Evolutionary conservation across 345 rosid genomes (phyloP).

Genomic region (Arabidopsis thaliana): DNA sequence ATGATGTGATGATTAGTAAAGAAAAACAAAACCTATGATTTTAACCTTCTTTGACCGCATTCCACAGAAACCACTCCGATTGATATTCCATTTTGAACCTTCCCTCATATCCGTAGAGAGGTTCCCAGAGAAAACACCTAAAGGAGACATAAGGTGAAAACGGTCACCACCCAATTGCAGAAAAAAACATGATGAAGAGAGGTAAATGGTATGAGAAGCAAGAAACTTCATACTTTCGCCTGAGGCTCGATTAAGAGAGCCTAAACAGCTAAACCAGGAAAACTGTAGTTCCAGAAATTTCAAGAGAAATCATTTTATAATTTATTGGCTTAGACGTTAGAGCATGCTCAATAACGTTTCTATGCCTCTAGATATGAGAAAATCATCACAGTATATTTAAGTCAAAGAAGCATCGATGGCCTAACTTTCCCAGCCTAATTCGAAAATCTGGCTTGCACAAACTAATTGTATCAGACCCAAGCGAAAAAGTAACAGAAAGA

Average conservation of each 20-base stretch:
- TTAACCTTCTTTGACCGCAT: conserved; percentile 92
- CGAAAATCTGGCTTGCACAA: conserved; percentile 5
- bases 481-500: conserved; percentile 4
- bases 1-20: conserved; percentile 8
- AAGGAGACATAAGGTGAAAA: conserved; percentile 18
- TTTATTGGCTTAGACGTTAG: not conserved
- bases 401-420: conserved; percentile 8
- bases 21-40: not conserved
- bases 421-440: not conserved
- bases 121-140: conserved; percentile 88
- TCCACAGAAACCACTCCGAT: conserved; percentile 88
- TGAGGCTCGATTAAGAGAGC: conserved; percentile 13
- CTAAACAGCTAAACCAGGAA: conserved; percentile 2
- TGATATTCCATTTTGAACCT: conserved; percentile 77
- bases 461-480: conserved; percentile 21
- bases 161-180: not conserved
- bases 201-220: not conserved
- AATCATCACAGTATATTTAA: not conserved
- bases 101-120: conserved; percentile 69
- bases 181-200: not conserved
- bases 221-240: conserved; percentile 13
- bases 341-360: not conserved
- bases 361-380: conserved; percentile 7
- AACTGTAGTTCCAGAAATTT: not conserved
- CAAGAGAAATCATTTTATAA: not conserved